phyloP scores from a whole-genome alignment of 2,329 filamentous ascomycete species.

The Apiospora rasikravindrae region DNA sequence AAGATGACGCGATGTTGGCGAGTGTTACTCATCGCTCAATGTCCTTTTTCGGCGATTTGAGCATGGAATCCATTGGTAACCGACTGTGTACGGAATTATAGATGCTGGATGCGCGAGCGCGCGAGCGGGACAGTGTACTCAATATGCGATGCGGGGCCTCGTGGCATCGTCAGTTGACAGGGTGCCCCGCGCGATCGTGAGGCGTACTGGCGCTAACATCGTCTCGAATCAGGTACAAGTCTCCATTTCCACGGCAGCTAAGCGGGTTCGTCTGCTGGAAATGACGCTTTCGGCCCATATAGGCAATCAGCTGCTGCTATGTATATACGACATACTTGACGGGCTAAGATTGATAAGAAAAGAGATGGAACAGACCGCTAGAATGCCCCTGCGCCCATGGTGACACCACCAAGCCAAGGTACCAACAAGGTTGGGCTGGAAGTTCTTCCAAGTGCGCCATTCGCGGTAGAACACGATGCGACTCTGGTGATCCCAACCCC shows the following conservation, averaged over 20 bases:
- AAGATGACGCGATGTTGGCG: not conserved
- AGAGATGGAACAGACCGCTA: conserved; percentile 8
- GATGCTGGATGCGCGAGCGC: not conserved
- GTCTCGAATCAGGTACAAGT: conserved; percentile 3
- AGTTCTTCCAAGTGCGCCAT: conserved; percentile 11
- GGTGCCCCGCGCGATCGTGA: conserved; percentile 12
- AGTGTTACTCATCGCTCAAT: not conserved
- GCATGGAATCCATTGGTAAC: not conserved
- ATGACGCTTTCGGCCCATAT: not conserved
- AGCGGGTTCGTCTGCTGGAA: not conserved
- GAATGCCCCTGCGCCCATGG: conserved; percentile 2
- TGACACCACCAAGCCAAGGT: conserved; percentile 1
- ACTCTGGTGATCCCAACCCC: not conserved
- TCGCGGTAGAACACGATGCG: conserved; percentile 1
- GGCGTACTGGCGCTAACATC: conserved; percentile 2
- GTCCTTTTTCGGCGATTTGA: not conserved
- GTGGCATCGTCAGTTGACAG: conserved; percentile 9
- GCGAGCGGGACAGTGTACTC: not conserved
- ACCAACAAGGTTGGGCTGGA: not conserved
- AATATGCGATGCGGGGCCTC: not conserved
- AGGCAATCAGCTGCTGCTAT: not conserved
- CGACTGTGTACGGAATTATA: not conserved
- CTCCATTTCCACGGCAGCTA: not conserved
- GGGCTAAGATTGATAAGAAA: not conserved
- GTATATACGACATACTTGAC: not conserved